Conservation (phyloP, 2,329 filamentous ascomycete genomes). For the Diaporthe sp. region DNA sequence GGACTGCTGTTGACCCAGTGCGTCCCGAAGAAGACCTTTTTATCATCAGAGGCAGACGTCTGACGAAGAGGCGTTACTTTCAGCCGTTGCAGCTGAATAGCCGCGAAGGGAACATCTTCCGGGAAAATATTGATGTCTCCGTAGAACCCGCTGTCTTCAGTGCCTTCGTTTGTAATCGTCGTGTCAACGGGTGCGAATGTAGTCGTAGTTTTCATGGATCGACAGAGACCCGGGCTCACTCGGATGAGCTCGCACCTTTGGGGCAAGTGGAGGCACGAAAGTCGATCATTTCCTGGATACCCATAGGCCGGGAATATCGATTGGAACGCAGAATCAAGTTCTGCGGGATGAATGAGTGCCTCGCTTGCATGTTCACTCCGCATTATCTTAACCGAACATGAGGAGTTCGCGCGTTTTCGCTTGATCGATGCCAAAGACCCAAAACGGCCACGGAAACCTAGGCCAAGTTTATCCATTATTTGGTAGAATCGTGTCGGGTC, state of each 20-base stretch:
- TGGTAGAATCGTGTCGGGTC: conserved; percentile 34
- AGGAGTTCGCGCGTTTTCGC: neutral
- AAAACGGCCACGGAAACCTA: conserved; percentile 31
- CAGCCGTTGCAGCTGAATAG: conserved; percentile 3
- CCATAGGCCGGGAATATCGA: neutral
- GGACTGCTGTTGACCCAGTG: neutral
- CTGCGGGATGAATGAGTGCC: neutral
- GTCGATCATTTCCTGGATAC: neutral
- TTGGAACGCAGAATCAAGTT: neutral
- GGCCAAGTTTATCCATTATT: conserved; percentile 21
- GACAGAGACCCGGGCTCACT: neutral
- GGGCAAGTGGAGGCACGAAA: neutral
- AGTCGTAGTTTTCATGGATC: neutral
- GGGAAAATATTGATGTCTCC: conserved; percentile 5
- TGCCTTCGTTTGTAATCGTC: neutral
- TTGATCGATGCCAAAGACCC: neutral
- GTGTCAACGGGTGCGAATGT: neutral
- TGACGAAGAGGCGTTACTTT: neutral
- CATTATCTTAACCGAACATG: neutral
- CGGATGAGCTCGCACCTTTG: neutral
- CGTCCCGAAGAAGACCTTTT: conserved; percentile 14
- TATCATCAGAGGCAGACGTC: neutral
- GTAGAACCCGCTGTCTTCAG: neutral
- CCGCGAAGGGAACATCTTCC: neutral
- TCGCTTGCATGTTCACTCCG: neutral